Base-by-base conservation (phyloP, 2,329 filamentous ascomycete genomes). In the Fusarium sp. region DNA sequence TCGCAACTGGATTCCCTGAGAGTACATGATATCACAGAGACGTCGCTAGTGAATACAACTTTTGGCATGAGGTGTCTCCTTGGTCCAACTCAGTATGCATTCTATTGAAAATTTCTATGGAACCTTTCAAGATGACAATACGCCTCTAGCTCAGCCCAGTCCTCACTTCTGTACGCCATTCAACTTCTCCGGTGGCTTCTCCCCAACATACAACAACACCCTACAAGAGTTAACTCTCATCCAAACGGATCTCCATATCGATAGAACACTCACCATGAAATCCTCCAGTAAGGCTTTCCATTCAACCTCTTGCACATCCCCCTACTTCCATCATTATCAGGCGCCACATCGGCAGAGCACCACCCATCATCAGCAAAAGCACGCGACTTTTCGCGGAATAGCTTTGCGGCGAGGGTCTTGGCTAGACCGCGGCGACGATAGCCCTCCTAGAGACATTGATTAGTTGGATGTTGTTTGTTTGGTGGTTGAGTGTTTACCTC, bases 371-470 rank as follows among this genome's bases (percentile, higher is more conserved):
- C 76, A 1, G 84, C 84, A 39, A 85, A 89, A 1, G 83, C 81
- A 4, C 73, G 73, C 37, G 87, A 82, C 56, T 86, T 84, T 43
- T 91, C 86, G 5, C 82, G 83, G 54, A 94, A 86, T 4, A 94
- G 79, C 78, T 88, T 92, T 27, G 85, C 83, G 1, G 89, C 88
- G 5, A 94, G 82, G 0, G 85, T 84, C 79, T 92, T 93, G 2
- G 92, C 92, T 33, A 94, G 82, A 0, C 92, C 92, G 48, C 83
- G 85, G 0, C 91, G 88, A 33, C 92, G 88, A 74, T 89, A 92
- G 2, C 84, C 77, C 48, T 88, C 85, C 85, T 88, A 5, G 16
- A 7, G 14, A 11, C 0, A 11, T 11, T 27, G 2, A 2, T 75
- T 6, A 50, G 39, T 6, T 16, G 41, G 0, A 7, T 4, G 4